These are phyloP conservation scores for Salinomyces thailandicus DNA, from an alignment of 2,329 filamentous ascomycete species.

Conservation along the genomic window DNA sequence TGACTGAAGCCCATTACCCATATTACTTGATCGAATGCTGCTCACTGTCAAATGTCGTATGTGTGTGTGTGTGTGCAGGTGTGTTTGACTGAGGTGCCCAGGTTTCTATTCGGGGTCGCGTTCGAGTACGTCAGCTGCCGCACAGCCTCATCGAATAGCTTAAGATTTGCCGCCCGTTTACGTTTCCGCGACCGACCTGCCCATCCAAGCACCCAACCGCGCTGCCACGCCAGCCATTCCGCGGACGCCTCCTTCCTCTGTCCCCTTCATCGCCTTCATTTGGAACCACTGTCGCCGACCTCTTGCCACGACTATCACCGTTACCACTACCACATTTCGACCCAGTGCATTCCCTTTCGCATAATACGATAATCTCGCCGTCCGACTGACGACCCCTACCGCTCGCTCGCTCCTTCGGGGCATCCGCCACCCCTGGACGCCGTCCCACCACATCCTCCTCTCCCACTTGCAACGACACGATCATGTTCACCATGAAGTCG, in stretches of 20 bases:
- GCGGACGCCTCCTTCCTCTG: neutral
- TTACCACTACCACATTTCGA: neutral
- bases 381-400: neutral
- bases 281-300: no score
- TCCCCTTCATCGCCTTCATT: neutral
- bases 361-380: neutral
- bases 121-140: neutral
- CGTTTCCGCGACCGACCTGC: no score
- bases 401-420: neutral
- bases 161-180: neutral
- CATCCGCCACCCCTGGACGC: no score
- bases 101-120: no score
- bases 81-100: no score
- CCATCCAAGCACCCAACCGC: no score
- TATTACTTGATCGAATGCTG: no score
- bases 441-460: neutral
- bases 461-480: neutral
- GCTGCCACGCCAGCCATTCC: no score
- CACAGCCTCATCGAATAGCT: neutral
- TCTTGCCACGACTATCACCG: no score
- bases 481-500: conserved; percentile 13
- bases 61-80: no score
- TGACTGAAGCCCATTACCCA: no score
- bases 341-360: neutral
- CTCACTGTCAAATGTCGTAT: no score